A percentile compares a stretch with the other conserved stretches of the same genome.
Conservation (phyloP, 106 monocot genomes). For the Ottelia alismoides region DNA sequence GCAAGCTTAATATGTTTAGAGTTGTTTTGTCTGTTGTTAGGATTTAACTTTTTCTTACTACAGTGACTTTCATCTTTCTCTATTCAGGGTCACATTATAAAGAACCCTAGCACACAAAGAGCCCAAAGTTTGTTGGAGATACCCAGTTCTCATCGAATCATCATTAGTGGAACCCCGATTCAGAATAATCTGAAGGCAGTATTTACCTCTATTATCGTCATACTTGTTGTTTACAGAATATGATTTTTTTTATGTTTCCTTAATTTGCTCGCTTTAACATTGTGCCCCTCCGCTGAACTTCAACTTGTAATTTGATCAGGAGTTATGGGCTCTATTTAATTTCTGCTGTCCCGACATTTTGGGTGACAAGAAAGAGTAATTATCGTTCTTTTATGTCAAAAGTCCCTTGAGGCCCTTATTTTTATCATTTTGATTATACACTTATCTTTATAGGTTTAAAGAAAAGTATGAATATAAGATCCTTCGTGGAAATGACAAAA, state of each 20-base stretch:
- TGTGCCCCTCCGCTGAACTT: too few species aligned
- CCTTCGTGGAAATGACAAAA: conserved; percentile 85
- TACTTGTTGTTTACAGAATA: too few species aligned
- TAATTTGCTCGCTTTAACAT: not conserved
- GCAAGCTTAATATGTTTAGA: not conserved
- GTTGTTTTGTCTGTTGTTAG: not conserved
- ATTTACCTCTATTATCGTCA: too few species aligned
- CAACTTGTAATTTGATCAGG: conserved; percentile 36
- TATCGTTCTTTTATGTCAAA: not conserved
- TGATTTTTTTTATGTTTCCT: too few species aligned
- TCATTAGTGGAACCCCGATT: conserved; percentile 95
- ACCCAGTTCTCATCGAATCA: conserved; percentile 77
- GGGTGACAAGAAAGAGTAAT: conserved; percentile 88
- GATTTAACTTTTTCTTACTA: not conserved
- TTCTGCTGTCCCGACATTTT: conserved; percentile 85
- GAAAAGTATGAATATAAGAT: conserved; percentile 66
- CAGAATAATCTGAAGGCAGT: conserved; percentile 94
- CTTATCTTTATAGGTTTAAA: conserved; percentile 59
- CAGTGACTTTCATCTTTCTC: not conserved
- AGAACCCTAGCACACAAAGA: conserved; percentile 85
- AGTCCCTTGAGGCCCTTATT: too few species aligned
- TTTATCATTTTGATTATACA: too few species aligned
- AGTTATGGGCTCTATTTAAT: conserved; percentile 91
- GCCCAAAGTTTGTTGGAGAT: conserved; percentile 83
- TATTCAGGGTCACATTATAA: conserved; percentile 82